Percentiles rank a stretch among this genome's conserved stretches.
These are phyloP conservation scores for Ilyonectria robusta DNA, from an alignment of 2,329 filamentous ascomycete genomes.

Conservation along the genomic window DNA sequence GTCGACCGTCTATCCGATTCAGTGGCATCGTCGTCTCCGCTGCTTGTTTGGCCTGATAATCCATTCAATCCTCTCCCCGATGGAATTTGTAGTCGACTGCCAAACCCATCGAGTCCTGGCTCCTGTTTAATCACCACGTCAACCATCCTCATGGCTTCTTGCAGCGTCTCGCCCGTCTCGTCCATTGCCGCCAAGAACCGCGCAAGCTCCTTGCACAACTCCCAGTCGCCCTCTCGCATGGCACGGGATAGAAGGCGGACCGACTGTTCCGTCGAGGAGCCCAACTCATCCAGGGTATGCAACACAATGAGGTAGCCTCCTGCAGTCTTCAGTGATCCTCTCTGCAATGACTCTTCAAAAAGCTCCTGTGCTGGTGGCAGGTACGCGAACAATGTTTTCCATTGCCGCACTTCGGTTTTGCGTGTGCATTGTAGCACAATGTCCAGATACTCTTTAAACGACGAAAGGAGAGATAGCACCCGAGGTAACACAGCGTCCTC, in stretches of 20 bases:
- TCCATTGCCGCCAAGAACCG: slow-evolving; percentile 96
- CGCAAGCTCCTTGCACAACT: slow-evolving; percentile 93
- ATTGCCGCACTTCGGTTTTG: slow-evolving; percentile 95
- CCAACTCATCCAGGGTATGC: slow-evolving; percentile 83
- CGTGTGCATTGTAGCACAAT: slow-evolving; percentile 97
- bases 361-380: slow-evolving; percentile 91
- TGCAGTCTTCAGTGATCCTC: slow-evolving; percentile 92
- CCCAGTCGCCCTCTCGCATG: slow-evolving; percentile 90
- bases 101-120: slow-evolving; percentile 43
- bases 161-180: slow-evolving; percentile 84
- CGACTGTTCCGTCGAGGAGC: slow-evolving; percentile 80
- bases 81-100: slow-evolving; percentile 52
- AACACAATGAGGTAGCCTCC: slow-evolving; percentile 96
- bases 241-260: slow-evolving; percentile 86
- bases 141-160: slow-evolving; percentile 77
- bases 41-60: slow-evolving; percentile 45
- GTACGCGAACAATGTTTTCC: slow-evolving; percentile 93
- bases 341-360: slow-evolving; percentile 91
- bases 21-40: slow-evolving; percentile 52
- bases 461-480: slow-evolving; percentile 76
- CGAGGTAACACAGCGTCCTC: slow-evolving; percentile 76
- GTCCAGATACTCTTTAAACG: slow-evolving; percentile 89
- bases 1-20: slow-evolving; percentile 55
- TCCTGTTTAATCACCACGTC: slow-evolving; percentile 57
- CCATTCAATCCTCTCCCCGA: slow-evolving; percentile 49